Conservation (phyloP, 2,329 filamentous ascomycete genomes). For the Aspergillus udagawae region DNA sequence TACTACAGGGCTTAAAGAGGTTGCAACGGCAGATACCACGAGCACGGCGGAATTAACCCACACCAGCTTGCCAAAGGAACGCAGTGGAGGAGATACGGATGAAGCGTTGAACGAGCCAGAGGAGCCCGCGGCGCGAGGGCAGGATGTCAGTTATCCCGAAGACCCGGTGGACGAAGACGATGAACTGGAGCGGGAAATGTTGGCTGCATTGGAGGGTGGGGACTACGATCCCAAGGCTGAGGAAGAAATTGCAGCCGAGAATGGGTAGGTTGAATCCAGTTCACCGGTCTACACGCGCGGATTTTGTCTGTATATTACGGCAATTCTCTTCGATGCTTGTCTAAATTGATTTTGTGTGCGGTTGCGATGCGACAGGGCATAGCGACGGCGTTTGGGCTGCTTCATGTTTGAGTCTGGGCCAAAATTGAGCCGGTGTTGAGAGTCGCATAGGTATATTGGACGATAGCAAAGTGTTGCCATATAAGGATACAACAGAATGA, state of each 20-base stretch:
- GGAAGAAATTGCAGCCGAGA: constrained; percentile 31
- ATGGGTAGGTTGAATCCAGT: constrained; percentile 19
- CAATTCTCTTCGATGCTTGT: constrained; percentile 6
- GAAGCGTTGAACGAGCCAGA: constrained; percentile 25
- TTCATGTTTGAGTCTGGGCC: not conserved
- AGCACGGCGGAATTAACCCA: constrained; percentile 4
- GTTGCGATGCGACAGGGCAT: constrained; percentile 29
- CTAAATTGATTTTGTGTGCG: constrained; percentile 8
- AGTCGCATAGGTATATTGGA: not conserved
- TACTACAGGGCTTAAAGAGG: constrained; percentile 36
- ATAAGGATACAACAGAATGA: not conserved
- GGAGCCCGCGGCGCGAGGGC: constrained; percentile 24
- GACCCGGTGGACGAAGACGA: constrained; percentile 43
- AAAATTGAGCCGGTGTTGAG: not conserved
- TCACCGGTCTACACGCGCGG: not conserved
- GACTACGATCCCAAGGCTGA: constrained; percentile 34
- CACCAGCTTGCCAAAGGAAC: constrained; percentile 15
- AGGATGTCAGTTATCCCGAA: constrained; percentile 23
- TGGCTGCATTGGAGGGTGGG: constrained; percentile 54
- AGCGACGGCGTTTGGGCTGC: constrained; percentile 24
- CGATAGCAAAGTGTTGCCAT: not conserved
- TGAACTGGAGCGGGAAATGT: constrained; percentile 51
- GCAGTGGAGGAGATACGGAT: constrained; percentile 21
- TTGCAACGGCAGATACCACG: constrained; percentile 26
- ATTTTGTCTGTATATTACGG: constrained; percentile 1